phyloP scores from a whole-genome alignment of 169 alveolate species.

The Plasmodium sp. region DNA sequence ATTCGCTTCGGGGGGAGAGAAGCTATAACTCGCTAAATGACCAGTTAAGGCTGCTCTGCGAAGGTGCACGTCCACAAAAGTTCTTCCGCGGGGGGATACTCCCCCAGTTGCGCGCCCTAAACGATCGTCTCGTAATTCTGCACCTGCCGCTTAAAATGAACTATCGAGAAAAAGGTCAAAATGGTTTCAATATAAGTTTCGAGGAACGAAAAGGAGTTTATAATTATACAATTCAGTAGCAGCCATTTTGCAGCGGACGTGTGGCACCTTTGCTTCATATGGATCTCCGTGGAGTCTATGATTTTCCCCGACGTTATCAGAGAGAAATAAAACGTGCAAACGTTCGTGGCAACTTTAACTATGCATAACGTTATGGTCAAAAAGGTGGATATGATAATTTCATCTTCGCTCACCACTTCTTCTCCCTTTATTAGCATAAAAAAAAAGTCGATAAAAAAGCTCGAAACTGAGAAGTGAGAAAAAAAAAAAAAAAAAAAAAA shows the following conservation, averaged over 20 bases:
- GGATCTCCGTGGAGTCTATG: constrained; percentile 4
- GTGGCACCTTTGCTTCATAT: constrained; percentile 29
- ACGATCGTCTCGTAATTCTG: constrained; percentile 56
- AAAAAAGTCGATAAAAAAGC: constrained; percentile 52
- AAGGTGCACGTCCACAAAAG: background rate
- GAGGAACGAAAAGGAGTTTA: constrained; percentile 25
- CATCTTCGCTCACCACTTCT: constrained; percentile 71
- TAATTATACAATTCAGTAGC: constrained; percentile 2
- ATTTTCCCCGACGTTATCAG: background rate
- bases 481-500: background rate
- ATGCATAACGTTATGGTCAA: constrained; percentile 36
- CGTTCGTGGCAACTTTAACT: constrained; percentile 20
- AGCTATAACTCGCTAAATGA: background rate
- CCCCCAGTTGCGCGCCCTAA: background rate
- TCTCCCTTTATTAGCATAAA: constrained; percentile 42
- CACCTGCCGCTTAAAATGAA: constrained; percentile 47
- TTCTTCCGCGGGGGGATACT: background rate
- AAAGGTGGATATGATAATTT: constrained; percentile 30
- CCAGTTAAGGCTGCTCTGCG: background rate
- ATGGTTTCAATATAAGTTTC: constrained; percentile 51
- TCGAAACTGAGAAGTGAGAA: constrained; percentile 18
- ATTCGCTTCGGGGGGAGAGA: background rate
- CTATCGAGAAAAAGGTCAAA: constrained; percentile 44
- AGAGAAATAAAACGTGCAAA: constrained; percentile 21
- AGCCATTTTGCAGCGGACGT: constrained; percentile 28